Base-by-base conservation (phyloP, 768 basidiomycete genomes). In the Auricularia sp. region DNA sequence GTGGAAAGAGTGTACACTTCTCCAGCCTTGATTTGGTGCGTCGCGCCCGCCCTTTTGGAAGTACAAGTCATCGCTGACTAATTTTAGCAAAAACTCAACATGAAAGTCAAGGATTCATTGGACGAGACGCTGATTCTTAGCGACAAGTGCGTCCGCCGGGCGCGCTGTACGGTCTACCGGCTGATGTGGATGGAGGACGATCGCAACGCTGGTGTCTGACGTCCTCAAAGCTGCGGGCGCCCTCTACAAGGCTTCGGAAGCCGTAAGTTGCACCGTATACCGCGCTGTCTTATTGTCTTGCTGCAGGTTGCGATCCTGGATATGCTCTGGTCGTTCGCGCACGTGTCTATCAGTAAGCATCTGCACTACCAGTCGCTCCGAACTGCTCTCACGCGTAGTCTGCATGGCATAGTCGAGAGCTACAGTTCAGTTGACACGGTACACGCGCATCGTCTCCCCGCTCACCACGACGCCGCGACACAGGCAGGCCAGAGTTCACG, bases 221-320 rank as follows among this genome's bases (percentile, higher is more conserved):
- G 83, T 98, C 61, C 70, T 95, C 1, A 77, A 77, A 0, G 79
- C 91, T 65, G 82, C 94, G 47, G 89, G 92, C 33, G 88, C 85
- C 47, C 77, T 99, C 33, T 96, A 96, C 77, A 89, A 90, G 65
- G 89, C 90, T 6, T 91, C 92, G 0, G 97, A 98, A 77, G 93
- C 93, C 29, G 90, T 93, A 68, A 63, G 79, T 71, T 8, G 8
- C 0, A 42, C 39, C 39, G 13, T 14, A 42, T 8, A 8, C 39
- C 39, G 13, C 14, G 10, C n/a, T 4, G 16, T 11, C 21, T 62
- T 65, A 42, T 24, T 11, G 10, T 35, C 37, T 21, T 11, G 29
- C 44, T 10, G 35, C 44, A 94, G 92, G 82, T 97, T 21, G 92
- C 94, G 0, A 77, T 94, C 64, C 75, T 96, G 1, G 97, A 99